These are phyloP conservation scores for Sugiyamaella japonica DNA, from an alignment of 1,139 yeast species.

Conservation along the genomic window DNA sequence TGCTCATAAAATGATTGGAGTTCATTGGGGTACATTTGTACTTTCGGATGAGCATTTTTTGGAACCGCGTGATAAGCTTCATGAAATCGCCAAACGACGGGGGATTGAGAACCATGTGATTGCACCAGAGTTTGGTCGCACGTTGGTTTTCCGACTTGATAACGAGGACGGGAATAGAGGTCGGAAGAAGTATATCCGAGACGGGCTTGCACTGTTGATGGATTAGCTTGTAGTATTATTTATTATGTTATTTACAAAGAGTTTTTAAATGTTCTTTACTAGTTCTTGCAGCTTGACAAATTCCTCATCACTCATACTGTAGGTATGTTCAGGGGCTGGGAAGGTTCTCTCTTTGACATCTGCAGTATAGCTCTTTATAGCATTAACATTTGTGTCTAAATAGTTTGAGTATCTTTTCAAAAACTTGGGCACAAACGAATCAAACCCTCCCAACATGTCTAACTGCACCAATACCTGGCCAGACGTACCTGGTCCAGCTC, in stretches of 20 bases:
- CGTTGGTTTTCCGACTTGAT: conserved; percentile 44
- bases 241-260: neutral
- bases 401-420: conserved; percentile 67
- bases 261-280: conserved; percentile 24
- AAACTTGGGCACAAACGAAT: conserved; percentile 65
- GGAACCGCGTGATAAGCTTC: conserved; percentile 66
- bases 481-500: conserved; percentile 82
- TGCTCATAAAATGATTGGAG: conserved; percentile 70
- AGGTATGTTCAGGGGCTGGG: conserved; percentile 71
- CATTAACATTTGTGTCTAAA: conserved; percentile 51
- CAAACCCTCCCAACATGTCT: conserved; percentile 72
- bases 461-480: conserved; percentile 92
- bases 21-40: conserved; percentile 96
- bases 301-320: conserved; percentile 66
- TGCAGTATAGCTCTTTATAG: conserved; percentile 52
- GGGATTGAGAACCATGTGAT: conserved; percentile 43
- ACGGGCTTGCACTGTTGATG: conserved; percentile 30
- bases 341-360: conserved; percentile 60
- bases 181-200: conserved; percentile 32
- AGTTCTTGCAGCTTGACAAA: conserved; percentile 49
- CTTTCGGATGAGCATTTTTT: conserved; percentile 82
- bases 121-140: conserved; percentile 57
- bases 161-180: conserved; percentile 25
- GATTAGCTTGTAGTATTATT: conserved; percentile 13
- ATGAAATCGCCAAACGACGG: conserved; percentile 32